phyloP scores from a whole-genome alignment of 2,329 filamentous ascomycete species.

The Paecilomyces dactylethromorphus region DNA sequence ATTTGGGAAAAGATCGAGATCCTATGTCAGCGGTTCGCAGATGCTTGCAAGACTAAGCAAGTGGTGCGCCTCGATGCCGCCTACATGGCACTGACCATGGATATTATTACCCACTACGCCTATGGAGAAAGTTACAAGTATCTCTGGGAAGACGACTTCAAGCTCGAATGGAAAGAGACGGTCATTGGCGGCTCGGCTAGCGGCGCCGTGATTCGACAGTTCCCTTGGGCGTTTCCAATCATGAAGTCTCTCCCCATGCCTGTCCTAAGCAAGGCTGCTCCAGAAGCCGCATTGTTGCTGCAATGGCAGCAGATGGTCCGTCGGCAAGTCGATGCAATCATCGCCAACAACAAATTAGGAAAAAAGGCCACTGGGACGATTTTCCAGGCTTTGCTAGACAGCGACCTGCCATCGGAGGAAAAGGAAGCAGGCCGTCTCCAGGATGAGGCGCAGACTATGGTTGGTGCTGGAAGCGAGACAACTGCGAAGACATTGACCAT shows the following conservation, averaged over 20 bases:
- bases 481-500: conserved; percentile 24
- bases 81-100: conserved; percentile 24
- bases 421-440: conserved; percentile 24
- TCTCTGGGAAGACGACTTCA: conserved; percentile 21
- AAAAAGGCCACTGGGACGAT: conserved; percentile 9
- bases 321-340: neutral
- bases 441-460: conserved; percentile 23
- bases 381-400: conserved; percentile 25
- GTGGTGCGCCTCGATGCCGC: conserved; percentile 18
- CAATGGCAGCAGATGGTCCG: conserved; percentile 4
- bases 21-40: conserved; percentile 18
- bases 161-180: conserved; percentile 15
- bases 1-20: conserved; percentile 28
- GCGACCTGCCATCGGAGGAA: conserved; percentile 29
- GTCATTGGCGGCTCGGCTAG: conserved; percentile 17
- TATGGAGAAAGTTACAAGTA: conserved; percentile 28
- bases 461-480: conserved; percentile 31
- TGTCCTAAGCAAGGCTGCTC: conserved; percentile 3
- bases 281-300: conserved; percentile 3
- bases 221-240: conserved; percentile 20
- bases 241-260: conserved; percentile 15
- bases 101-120: conserved; percentile 35
- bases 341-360: neutral
- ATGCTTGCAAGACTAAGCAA: conserved; percentile 7
- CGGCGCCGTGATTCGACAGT: conserved; percentile 17